Base-by-base conservation (phyloP, 2,329 filamentous ascomycete species). In the Sclerotinia spermophila region DNA sequence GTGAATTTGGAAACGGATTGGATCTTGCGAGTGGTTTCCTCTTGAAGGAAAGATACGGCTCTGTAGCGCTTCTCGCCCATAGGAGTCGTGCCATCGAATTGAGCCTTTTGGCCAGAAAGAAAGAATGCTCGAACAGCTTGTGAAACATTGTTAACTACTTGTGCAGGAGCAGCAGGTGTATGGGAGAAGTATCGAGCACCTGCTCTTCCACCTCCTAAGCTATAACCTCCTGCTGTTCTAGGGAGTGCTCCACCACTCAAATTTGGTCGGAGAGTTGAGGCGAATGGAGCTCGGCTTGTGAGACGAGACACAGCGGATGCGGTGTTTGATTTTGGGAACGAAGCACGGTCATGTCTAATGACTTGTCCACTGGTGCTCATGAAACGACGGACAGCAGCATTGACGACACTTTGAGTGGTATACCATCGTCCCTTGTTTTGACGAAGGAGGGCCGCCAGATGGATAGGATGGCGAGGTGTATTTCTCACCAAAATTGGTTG, bases 91-190 rank as follows among this genome's bases (percentile, higher is more conserved):
- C 95, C 95, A 79, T 97, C 92, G 76, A 94, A 97, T 71, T 92
- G 91, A 15, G 92, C 90, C 80, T 94, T 96, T 78, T 97, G 89
- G 0, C 96, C 96, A 0, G 92, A 94, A n/a, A 97, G 85, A 82
- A 93, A 91, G 82, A 99, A 97, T 19, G 94, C 94, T 68, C 96
- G 89, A 78, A 98, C 90, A 7, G 94, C 96, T 76, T 94, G 90
- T 19, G 93, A 97, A n/a, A 97, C 95, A 81, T 97, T 97, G 80
- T 96, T 92, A 67, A 98, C 88, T 61, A 98, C 93, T 80, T 98
- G 93, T 1, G 94, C 93, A 53, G 93, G 94, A 11, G 90, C 88
- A 15, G 92, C 91, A 1, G 95, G 93, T 0, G 89, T 88, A 82
- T 97, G 94, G 1, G 93, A 96, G 82, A 98, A 98, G 83, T 95